These are phyloP conservation scores for Lagenidium sp. DNA, from an alignment of 352 stramenopile genomes.

Conservation along the genomic window DNA sequence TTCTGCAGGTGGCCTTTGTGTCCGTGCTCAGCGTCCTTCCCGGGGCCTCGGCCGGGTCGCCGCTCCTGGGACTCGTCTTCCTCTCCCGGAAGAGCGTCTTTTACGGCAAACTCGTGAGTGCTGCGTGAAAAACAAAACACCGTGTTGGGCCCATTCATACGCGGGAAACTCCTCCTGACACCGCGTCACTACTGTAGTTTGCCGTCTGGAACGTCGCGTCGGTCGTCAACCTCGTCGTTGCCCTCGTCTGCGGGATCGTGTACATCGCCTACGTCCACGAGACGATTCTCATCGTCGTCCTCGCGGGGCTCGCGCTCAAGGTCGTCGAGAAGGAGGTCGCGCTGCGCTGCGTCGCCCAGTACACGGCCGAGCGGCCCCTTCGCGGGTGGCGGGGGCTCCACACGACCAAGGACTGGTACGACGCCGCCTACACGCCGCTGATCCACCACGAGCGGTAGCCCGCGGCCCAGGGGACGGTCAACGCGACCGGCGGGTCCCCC, in stretches of 20 bases:
- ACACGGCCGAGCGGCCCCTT: conserved; percentile 49
- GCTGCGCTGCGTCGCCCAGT: conserved; percentile 69
- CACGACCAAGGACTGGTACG: conserved; percentile 84
- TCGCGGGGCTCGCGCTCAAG: conserved; percentile 48
- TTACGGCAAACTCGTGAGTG: conserved; percentile 53
- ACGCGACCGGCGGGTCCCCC: no score
- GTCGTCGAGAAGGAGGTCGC: conserved; percentile 60
- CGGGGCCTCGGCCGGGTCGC: conserved; percentile 41
- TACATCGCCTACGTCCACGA: conserved; percentile 66
- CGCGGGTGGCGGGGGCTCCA: conserved; percentile 71
- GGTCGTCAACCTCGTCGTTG: conserved; percentile 60
- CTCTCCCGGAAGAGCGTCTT: conserved; percentile 64
- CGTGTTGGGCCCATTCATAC: neutral
- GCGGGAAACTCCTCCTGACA: neutral
- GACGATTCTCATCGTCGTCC: conserved; percentile 48
- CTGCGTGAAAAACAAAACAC: neutral
- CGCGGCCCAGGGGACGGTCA: no score
- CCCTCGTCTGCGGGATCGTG: conserved; percentile 39
- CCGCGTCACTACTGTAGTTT: conserved; percentile 14
- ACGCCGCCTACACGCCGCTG: conserved; percentile 73
- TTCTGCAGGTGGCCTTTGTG: conserved; percentile 37
- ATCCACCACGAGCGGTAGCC: conserved; percentile 48
- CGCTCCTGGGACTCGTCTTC: conserved; percentile 61
- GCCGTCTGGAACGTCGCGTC: conserved; percentile 62
- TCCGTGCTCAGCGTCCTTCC: conserved; percentile 56